A percentile compares a stretch with the other conserved stretches of the same genome.
These are phyloP conservation scores for Musa balbisiana DNA, from an alignment of 202 grass and related monocot genomes.

Conservation along the genomic window DNA sequence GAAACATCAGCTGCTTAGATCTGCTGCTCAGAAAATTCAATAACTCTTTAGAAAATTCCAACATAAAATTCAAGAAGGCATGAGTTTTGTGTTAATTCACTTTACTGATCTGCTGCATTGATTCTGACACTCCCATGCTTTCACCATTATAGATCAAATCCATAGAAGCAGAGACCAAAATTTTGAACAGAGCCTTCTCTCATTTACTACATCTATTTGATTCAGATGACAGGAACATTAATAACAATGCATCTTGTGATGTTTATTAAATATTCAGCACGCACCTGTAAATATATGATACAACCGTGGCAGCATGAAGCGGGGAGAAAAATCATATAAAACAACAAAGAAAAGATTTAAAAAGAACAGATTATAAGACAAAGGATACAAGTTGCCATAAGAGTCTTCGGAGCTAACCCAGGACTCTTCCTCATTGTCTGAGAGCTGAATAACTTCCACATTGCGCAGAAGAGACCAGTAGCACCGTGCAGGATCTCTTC, in stretches of 20 bases:
- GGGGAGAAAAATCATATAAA: background rate
- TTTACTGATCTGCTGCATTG: too few relatives aligned
- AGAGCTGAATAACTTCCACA: too few relatives aligned
- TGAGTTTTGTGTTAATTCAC: too few relatives aligned
- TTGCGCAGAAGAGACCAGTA: background rate
- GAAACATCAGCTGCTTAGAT: too few relatives aligned
- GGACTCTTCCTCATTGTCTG: background rate
- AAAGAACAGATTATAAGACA: background rate
- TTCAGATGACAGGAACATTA: background rate
- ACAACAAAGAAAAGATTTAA: background rate
- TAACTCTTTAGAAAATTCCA: too few relatives aligned
- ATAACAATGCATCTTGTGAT: background rate
- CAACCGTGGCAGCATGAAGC: background rate
- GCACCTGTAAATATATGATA: background rate
- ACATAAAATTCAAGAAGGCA: too few relatives aligned
- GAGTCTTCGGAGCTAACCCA: background rate
- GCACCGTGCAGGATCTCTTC: slow-evolving; percentile 57
- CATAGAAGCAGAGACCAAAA: too few relatives aligned
- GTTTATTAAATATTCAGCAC: slow-evolving; percentile 7
- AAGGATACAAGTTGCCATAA: background rate
- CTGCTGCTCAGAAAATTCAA: too few relatives aligned
- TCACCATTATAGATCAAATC: background rate
- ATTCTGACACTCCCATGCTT: too few relatives aligned
- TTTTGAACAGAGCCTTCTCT: background rate
- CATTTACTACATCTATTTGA: background rate